phyloP scores from a whole-genome alignment of 1,139 yeast species.

The Saccharomyces hybrid region DNA sequence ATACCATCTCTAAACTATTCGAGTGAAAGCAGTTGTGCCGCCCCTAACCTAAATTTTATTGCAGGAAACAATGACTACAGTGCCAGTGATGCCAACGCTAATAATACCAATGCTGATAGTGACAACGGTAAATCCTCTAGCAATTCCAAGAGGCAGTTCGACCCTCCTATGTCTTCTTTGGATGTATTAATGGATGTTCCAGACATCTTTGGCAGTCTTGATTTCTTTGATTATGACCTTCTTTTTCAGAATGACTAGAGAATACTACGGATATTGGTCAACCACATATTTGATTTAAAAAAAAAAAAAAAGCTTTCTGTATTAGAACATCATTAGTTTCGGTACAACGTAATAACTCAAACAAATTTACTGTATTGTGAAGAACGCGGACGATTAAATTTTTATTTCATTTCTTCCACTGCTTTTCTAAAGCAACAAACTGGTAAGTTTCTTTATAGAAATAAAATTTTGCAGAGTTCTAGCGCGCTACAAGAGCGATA shows the following conservation, averaged over 20 bases:
- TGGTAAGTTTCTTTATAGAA: not conserved
- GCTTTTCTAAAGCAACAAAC: not conserved
- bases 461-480: not conserved
- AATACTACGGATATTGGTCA: no score
- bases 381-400: not conserved
- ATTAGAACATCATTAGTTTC: not conserved
- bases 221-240: conserved; percentile 25
- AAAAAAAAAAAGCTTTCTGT: no score
- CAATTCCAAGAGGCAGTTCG: not conserved
- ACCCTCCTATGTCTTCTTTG: not conserved
- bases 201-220: conserved; percentile 20
- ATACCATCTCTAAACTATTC: not conserved
- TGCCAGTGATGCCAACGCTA: not conserved
- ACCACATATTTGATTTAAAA: no score
- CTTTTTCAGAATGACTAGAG: conserved; percentile 19
- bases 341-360: not conserved
- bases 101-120: not conserved
- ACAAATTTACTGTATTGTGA: not conserved
- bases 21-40: not conserved
- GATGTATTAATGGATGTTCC: conserved; percentile 12
- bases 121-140: conserved; percentile 1
- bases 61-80: not conserved
- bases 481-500: not conserved
- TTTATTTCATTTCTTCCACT: not conserved
- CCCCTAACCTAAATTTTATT: not conserved